Percentiles rank a stretch among this genome's conserved stretches.
These are phyloP conservation scores for Galeopsis tetrahit DNA, from an alignment of 257 asterid species.

Conservation along the genomic window DNA sequence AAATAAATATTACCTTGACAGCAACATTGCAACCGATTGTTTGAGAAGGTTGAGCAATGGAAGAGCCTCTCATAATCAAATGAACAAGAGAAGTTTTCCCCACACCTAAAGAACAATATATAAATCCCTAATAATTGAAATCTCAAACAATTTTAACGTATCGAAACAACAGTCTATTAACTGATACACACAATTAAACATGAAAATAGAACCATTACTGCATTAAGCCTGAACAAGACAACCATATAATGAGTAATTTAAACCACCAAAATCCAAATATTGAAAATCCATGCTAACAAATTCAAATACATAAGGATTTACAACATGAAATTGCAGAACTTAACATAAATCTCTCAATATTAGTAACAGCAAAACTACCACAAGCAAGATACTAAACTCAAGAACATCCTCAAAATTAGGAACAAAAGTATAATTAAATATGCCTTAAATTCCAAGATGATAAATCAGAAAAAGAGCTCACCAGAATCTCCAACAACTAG, in stretches of 20 bases:
- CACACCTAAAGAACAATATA: not conserved
- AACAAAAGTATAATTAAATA: too few relatives aligned
- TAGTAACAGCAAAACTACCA: not conserved
- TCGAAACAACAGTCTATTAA: not conserved
- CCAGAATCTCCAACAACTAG: constrained; percentile 81
- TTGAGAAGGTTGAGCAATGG: not conserved
- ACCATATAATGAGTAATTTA: not conserved
- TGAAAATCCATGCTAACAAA: not conserved
- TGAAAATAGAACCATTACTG: too few relatives aligned
- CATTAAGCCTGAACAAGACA: too few relatives aligned
- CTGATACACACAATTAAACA: too few relatives aligned
- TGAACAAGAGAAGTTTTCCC: not conserved
- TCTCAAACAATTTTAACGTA: not conserved
- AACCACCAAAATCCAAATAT: not conserved
- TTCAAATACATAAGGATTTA: not conserved
- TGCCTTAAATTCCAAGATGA: not conserved
- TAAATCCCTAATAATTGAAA: not conserved
- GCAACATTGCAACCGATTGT: not conserved
- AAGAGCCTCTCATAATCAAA: not conserved
- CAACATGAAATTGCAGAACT: not conserved
- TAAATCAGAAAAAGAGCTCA: constrained; percentile 24
- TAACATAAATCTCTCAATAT: too few relatives aligned
- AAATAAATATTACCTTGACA: not conserved
- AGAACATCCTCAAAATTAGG: too few relatives aligned
- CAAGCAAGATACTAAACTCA: too few relatives aligned